Base-by-base conservation (phyloP, 305 asterid genomes). In the Petunia hybrid region DNA sequence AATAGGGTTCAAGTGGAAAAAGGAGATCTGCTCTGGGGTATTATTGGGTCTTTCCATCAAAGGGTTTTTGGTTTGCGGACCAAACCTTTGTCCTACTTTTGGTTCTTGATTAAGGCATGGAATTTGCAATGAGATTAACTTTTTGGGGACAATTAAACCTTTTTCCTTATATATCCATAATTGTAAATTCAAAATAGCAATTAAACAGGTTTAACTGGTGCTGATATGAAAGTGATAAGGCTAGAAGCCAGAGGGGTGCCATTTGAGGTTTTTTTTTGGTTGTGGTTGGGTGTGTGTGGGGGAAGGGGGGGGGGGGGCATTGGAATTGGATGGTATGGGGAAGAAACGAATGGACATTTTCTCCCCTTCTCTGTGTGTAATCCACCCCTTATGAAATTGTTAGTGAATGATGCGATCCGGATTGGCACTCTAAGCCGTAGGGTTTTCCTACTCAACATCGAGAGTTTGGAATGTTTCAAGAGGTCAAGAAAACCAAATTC, bases 1-100 rank as follows among this genome's bases (percentile, higher is more conserved):
- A 46, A 45, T 48, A 46, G 77, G 61, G 61, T 71, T 71, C 61
- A 71, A 31, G 61, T 46, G 10, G 46, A 46, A 51, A 71, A 31
- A 9, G 12, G 31, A 22, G 60, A 46, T 42, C 31, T 71, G 77
- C 60, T 46, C 77, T 46, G 31, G 43, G 60, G 74, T 41, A 67
- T 41, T 66, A 14, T 67, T 51, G 40, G 74, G 74, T 41, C 12
- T 67, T 66, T 67, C 74, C 4, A 41, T 38, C 71, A 65, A 65
- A 67, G 14, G 53, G 38, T 41, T 46, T 70, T 71, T 71, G 77
- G 61, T 46, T 46, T 46, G 61, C 61, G 2, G 77, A 45, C 46
- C 77, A 70, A 45, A 70, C 77, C 1, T 31, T 69, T 70, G 42
- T 70, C 60, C 77, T 70, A 46, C 31, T 31, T 70, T 70, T 12